phyloP scores from a whole-genome alignment of 129 eudicot genomes.

The Flaveria sonorensis region DNA sequence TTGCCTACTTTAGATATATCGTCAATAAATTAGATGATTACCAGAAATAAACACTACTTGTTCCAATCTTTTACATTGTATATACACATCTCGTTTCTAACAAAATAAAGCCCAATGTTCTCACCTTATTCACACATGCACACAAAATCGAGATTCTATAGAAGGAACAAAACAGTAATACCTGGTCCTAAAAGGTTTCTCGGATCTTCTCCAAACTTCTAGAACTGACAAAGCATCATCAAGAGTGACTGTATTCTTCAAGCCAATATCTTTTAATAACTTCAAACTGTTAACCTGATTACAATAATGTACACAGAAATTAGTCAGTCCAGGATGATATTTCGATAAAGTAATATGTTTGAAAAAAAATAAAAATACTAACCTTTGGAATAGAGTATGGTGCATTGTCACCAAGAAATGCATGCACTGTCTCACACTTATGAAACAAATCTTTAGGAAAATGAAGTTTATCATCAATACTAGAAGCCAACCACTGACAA shows the following conservation, averaged over 20 bases:
- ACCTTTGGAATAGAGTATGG: constrained; percentile 81
- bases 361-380: constrained; percentile 25
- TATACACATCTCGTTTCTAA: not conserved
- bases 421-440: constrained; percentile 66
- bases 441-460: constrained; percentile 65
- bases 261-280: constrained; percentile 57
- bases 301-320: constrained; percentile 5
- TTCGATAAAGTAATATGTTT: not conserved
- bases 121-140: not conserved
- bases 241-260: constrained; percentile 55
- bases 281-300: constrained; percentile 64
- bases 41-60: not conserved
- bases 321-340: not conserved
- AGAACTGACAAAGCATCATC: constrained; percentile 62
- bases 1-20: not conserved
- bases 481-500: constrained; percentile 59
- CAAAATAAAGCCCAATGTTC: not conserved
- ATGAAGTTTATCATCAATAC: constrained; percentile 60
- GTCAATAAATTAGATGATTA: not conserved
- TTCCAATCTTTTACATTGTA: not conserved
- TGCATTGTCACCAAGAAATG: constrained; percentile 59
- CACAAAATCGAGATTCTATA: not conserved
- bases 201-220: constrained; percentile 51
- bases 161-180: constrained; percentile 26
- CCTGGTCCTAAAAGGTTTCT: constrained; percentile 67